phyloP scores from a whole-genome alignment of 2,329 filamentous ascomycete genomes.

The Claviceps quebecensis region DNA sequence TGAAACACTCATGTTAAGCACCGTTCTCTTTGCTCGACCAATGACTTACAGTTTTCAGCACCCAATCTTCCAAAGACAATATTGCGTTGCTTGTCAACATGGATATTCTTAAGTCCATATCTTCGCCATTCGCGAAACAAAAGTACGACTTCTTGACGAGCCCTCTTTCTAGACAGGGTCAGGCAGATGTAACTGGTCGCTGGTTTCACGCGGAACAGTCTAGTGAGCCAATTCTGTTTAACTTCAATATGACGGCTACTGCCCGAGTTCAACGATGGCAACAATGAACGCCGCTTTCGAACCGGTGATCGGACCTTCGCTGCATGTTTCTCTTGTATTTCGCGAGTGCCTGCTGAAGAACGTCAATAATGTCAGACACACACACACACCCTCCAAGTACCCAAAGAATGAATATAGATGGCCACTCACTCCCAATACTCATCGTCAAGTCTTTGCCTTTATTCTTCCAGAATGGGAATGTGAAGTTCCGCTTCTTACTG shows the following conservation, averaged over 20 bases:
- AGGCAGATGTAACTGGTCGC: constrained; percentile 65
- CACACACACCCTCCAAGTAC: background rate
- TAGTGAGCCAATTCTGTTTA: constrained; percentile 76
- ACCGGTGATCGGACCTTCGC: background rate
- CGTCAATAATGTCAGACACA: background rate
- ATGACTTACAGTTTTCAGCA: constrained; percentile 58
- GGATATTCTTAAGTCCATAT: constrained; percentile 68
- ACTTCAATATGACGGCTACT: constrained; percentile 44
- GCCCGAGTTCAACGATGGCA: constrained; percentile 23
- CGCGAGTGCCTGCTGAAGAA: background rate
- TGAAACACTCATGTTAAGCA: background rate
- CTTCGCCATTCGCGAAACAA: constrained; percentile 68
- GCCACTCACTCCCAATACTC: constrained; percentile 27
- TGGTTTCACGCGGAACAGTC: constrained; percentile 81
- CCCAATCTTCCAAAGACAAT: constrained; percentile 68
- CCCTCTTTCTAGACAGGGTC: constrained; percentile 50
- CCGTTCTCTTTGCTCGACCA: background rate
- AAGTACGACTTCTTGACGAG: constrained; percentile 61
- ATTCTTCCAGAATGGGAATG: constrained; percentile 41
- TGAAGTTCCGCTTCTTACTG: constrained; percentile 38
- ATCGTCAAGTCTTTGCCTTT: constrained; percentile 30
- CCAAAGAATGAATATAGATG: background rate
- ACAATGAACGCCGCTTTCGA: constrained; percentile 11
- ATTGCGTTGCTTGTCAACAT: constrained; percentile 65
- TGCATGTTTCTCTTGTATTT: constrained; percentile 4